These are phyloP conservation scores for Bryoglossum gracile DNA, from an alignment of 495 filamentous ascomycete species.

Conservation along the genomic window DNA sequence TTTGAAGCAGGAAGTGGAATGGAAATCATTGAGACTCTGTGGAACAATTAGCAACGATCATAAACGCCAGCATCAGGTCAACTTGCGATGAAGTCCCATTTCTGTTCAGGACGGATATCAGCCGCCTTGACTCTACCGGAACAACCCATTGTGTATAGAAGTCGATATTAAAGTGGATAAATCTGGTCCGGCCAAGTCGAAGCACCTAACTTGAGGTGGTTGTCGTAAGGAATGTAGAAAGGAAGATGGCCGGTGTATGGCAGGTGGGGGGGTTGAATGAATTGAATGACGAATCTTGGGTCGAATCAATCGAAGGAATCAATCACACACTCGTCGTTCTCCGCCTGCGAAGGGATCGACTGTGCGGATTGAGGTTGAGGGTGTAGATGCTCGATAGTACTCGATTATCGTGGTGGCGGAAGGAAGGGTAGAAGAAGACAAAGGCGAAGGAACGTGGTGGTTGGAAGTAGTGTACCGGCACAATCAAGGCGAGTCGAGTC, in stretches of 20 bases:
- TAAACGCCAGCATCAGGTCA: background rate
- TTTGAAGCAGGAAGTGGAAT: constrained; percentile 65
- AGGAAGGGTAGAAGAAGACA: too few species aligned
- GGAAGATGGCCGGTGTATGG: background rate
- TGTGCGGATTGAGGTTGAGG: constrained; percentile 23
- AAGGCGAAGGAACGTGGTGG: constrained; percentile 3
- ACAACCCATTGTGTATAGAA: constrained; percentile 59
- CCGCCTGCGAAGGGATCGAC: constrained; percentile 51
- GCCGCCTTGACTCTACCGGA: constrained; percentile 60
- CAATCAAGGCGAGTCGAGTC: too few species aligned
- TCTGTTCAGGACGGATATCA: constrained; percentile 67
- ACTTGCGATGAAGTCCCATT: constrained; percentile 91
- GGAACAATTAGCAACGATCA: background rate
- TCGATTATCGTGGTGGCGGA: too few species aligned
- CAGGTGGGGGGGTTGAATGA: constrained; percentile 3
- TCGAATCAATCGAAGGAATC: background rate
- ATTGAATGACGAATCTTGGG: background rate
- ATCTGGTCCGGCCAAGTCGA: constrained; percentile 14
- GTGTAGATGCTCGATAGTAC: background rate
- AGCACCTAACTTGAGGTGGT: constrained; percentile 17
- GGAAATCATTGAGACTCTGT: constrained; percentile 86
- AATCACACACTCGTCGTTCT: constrained; percentile 22
- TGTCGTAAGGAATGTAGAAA: background rate
- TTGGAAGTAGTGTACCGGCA: too few species aligned
- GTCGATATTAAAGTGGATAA: constrained; percentile 12